Percentiles rank a stretch among this genome's conserved stretches.
These are phyloP conservation scores for Prunus dulcis DNA, from an alignment of 306 rosid genomes.

Conservation along the genomic window DNA sequence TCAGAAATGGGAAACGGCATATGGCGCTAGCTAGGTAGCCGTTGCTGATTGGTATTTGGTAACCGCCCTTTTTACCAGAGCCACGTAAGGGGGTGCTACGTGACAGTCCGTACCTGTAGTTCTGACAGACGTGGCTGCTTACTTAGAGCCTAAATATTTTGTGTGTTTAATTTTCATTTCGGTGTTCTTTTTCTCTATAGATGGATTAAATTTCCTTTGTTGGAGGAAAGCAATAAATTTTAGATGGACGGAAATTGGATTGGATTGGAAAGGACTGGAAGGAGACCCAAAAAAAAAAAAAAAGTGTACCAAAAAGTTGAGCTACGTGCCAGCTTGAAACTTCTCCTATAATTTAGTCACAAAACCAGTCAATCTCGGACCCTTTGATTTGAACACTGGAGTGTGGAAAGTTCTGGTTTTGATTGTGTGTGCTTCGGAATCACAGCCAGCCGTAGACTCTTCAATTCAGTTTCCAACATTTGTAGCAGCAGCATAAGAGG, in stretches of 20 bases:
- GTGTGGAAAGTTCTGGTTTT: conserved; percentile 9
- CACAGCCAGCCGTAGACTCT: conserved; percentile 2
- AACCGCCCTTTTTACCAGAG: background rate
- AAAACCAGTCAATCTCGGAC: background rate
- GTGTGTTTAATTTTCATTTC: too few relatives aligned
- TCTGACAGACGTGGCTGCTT: background rate
- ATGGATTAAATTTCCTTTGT: too few relatives aligned
- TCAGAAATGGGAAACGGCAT: background rate
- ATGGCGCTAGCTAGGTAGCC: background rate
- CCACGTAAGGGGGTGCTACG: background rate
- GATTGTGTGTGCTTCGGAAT: background rate
- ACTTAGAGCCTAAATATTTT: background rate
- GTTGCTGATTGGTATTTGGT: background rate
- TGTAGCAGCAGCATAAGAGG: too few relatives aligned
- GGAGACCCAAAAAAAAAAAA: conserved; percentile 8
- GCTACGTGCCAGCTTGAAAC: conserved; percentile 33
- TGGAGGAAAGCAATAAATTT: background rate
- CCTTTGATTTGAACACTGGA: background rate
- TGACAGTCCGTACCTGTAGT: background rate
- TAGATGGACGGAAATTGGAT: background rate
- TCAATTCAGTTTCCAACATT: background rate
- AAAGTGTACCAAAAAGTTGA: background rate
- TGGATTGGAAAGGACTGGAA: background rate
- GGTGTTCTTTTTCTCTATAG: too few relatives aligned
- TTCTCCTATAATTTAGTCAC: background rate